Conservation (phyloP, 2,329 filamentous ascomycete species). For the Clonostachys chloroleuca region DNA sequence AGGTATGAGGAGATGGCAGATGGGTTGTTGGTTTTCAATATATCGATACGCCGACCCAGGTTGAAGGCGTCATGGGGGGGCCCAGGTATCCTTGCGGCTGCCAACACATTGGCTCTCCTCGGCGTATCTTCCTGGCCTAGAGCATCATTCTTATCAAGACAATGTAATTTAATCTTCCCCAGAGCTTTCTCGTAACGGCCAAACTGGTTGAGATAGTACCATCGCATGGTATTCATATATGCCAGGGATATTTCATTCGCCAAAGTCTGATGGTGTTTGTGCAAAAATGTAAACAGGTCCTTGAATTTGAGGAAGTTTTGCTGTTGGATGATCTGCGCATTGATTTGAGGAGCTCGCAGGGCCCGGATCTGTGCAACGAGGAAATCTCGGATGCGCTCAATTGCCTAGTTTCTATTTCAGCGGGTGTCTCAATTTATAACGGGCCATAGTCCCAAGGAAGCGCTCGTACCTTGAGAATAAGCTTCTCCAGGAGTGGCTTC, state of each 20-base stretch:
- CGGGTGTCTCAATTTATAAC: conserved; percentile 4
- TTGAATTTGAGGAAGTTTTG: conserved; percentile 86
- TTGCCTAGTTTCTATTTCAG: conserved; percentile 48
- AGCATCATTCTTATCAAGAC: conserved; percentile 77
- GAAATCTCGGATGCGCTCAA: conserved; percentile 91
- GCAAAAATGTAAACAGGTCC: conserved; percentile 81
- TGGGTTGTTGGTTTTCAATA: conserved; percentile 69
- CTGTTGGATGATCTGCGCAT: conserved; percentile 94
- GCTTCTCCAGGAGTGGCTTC: conserved; percentile 76
- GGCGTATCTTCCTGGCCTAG: conserved; percentile 73
- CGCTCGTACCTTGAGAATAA: conserved; percentile 67
- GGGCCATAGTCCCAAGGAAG: not conserved
- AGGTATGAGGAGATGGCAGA: conserved; percentile 81
- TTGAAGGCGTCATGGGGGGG: conserved; percentile 83
- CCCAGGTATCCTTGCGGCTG: conserved; percentile 37
- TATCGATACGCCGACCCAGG: conserved; percentile 79
- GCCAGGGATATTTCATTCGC: conserved; percentile 88
- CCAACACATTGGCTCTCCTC: conserved; percentile 57
- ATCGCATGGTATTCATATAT: conserved; percentile 97
- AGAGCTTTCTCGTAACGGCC: conserved; percentile 80
- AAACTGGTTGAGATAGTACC: conserved; percentile 95
- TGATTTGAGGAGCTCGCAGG: conserved; percentile 89
- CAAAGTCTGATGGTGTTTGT: conserved; percentile 75
- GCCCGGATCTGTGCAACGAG: conserved; percentile 93
- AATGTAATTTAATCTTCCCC: conserved; percentile 78